Conservation (phyloP, 495 filamentous ascomycete species). For the Trichoderma orchidacearum region DNA sequence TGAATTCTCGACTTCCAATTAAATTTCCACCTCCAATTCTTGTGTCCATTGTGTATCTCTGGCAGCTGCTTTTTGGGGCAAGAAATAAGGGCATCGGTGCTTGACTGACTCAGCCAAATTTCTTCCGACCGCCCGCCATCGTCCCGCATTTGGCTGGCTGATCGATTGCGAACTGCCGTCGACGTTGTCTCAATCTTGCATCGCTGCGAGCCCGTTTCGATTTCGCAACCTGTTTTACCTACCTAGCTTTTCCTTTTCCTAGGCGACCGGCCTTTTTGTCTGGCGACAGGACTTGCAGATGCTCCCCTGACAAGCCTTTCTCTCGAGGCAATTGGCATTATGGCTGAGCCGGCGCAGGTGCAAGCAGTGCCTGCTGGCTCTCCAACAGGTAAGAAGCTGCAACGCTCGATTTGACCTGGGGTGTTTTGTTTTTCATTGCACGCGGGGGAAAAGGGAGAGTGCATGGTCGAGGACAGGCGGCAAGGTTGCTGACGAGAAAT, state of each 20-base stretch:
- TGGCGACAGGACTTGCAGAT: neutral
- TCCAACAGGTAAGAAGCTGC: neutral
- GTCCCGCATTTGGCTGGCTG: neutral
- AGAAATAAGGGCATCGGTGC: neutral
- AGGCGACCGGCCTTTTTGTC: neutral
- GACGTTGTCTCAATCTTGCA: neutral
- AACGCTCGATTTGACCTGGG: neutral
- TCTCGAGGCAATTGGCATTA: slow-evolving; percentile 1
- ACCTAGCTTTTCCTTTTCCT: neutral
- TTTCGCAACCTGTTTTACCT: neutral
- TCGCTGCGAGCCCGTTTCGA: neutral
- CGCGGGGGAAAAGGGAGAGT: neutral
- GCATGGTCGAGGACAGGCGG: no score
- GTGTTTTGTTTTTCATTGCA: neutral
- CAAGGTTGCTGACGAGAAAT: neutral
- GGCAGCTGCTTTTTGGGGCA: slow-evolving; percentile 1
- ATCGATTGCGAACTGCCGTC: neutral
- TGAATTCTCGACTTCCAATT: neutral
- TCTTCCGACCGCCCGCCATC: neutral
- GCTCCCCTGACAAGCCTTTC: neutral
- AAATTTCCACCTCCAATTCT: neutral
- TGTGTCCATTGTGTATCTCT: neutral
- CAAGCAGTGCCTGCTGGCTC: neutral
- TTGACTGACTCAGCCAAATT: slow-evolving; percentile 1
- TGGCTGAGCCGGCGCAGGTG: slow-evolving; percentile 2